Evolutionary conservation across 257 asterid genomes (phyloP), one percentile per base, ranked within the genome.

Genomic region (Buddleja alternifolia): DNA sequence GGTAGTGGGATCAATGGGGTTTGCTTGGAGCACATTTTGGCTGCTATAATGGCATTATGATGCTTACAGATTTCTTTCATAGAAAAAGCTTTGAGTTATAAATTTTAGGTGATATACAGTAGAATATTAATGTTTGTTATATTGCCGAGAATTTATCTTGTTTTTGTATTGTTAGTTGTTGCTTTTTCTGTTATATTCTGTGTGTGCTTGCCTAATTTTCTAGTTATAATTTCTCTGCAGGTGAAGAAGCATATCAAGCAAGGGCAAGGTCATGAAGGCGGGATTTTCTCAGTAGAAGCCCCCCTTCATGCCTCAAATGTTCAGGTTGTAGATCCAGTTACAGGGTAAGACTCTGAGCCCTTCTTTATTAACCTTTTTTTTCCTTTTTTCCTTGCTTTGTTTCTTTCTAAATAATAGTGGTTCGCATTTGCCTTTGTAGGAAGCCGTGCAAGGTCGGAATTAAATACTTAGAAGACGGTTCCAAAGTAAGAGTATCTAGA

Each of bases 181-280:
- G 20, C 40, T 4, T 41, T 39, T 50, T 20, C 8, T 29, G 14
- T 58, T 50, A 14, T 16, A 11, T 65, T 55, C 21, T 57, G 36
- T 71, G 17, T 6, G 10, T 61, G 16, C 39, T 16, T 11, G 23
- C n/a, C 55, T 63, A 42, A 10, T 68, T 67, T 21, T 55, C 54
- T 24, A 32, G 16, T 67, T 20, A 59, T 42, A 39, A 25, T 78
- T 21, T 68, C 45, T 23, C 54, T 72, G 60, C 88, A 93, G 98
- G 97, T 93, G 67, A 94, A 91, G 85, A 94, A 94, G 73, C 97
- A 90, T 84, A 87, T 93, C 67, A 93, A 90, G 82, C 99, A 90
- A 77, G 96, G 97, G 32, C 97, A 93, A 80, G 99, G 99, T 1
- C 95, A 93, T 53, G 97, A 87, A 80, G 99, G 99, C 41, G 99